phyloP scores from a whole-genome alignment of 2,329 filamentous ascomycete genomes.

The Amphichorda felina region DNA sequence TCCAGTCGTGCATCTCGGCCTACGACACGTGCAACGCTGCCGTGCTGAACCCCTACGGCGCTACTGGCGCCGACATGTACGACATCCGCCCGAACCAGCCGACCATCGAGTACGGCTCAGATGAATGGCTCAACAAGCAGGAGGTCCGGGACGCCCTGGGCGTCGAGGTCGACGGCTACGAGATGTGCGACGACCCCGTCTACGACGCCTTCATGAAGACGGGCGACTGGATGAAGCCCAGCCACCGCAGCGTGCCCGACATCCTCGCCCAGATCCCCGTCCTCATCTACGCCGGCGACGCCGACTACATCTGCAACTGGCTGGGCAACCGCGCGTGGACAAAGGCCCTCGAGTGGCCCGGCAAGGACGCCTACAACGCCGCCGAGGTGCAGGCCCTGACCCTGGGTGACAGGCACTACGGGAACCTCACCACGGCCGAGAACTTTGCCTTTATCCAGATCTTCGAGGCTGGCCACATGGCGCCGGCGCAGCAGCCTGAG shows the following conservation, averaged over 20 bases:
- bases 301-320: constrained; percentile 94
- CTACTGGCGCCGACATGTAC: constrained; percentile 87
- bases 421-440: constrained; percentile 4
- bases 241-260: constrained; percentile 77
- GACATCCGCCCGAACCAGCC: constrained; percentile 66
- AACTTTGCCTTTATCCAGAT: constrained; percentile 7
- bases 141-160: constrained; percentile 80
- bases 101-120: constrained; percentile 70
- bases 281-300: constrained; percentile 84
- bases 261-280: constrained; percentile 88
- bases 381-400: constrained; percentile 59
- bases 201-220: constrained; percentile 97
- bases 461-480: constrained; percentile 7
- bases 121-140: constrained; percentile 75
- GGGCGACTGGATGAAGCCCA: constrained; percentile 99
- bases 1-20: constrained; percentile 80
- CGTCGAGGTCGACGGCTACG: constrained; percentile 77
- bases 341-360: constrained; percentile 84
- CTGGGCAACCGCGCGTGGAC: constrained; percentile 96
- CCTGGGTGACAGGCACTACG: constrained; percentile 26
- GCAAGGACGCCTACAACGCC: constrained; percentile 68
- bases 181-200: constrained; percentile 97
- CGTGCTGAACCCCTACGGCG: constrained; percentile 87
- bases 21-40: constrained; percentile 99
- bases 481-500: constrained; percentile 6